Conservation (phyloP, 2,329 filamentous ascomycete species). For the Hirsutella minnesotensis region DNA sequence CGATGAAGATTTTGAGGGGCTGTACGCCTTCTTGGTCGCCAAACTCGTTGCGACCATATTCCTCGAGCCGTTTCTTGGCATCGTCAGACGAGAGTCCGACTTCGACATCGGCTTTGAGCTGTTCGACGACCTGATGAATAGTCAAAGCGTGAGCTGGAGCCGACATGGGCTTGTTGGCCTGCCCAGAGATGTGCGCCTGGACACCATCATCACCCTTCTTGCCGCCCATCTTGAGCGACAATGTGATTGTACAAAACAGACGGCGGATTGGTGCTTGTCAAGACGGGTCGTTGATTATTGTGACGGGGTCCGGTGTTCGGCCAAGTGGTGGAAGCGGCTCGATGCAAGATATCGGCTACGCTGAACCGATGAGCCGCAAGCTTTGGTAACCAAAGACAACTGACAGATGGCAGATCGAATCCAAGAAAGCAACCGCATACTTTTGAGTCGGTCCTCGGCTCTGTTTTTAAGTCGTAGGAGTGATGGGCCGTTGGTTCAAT, state of each 20-base stretch:
- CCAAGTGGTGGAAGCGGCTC: too few relatives aligned
- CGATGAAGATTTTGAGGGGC: constrained; percentile 49
- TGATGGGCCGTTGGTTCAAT: too few relatives aligned
- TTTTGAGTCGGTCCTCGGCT: too few relatives aligned
- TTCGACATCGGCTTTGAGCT: constrained; percentile 42
- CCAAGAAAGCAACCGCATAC: too few relatives aligned
- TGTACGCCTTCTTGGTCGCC: constrained; percentile 48
- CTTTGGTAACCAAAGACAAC: too few relatives aligned
- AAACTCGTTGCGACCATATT: constrained; percentile 52
- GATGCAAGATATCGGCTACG: too few relatives aligned
- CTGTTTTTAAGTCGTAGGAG: not conserved
- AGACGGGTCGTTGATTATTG: not conserved
- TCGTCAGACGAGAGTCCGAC: constrained; percentile 45
- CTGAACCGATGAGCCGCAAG: too few relatives aligned
- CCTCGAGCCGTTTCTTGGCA: constrained; percentile 39
- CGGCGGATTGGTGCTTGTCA: not conserved
- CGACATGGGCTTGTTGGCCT: constrained; percentile 39
- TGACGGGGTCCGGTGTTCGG: too few relatives aligned
- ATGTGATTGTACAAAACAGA: not conserved
- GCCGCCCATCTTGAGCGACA: constrained; percentile 10
- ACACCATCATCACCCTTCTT: constrained; percentile 11
- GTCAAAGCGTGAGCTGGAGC: constrained; percentile 51
- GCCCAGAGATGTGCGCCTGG: constrained; percentile 21
- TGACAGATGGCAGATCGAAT: too few relatives aligned
- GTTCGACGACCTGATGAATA: constrained; percentile 36